These are phyloP conservation scores for Santalum album DNA, from an alignment of 164 flowering plant species.

Conservation along the genomic window DNA sequence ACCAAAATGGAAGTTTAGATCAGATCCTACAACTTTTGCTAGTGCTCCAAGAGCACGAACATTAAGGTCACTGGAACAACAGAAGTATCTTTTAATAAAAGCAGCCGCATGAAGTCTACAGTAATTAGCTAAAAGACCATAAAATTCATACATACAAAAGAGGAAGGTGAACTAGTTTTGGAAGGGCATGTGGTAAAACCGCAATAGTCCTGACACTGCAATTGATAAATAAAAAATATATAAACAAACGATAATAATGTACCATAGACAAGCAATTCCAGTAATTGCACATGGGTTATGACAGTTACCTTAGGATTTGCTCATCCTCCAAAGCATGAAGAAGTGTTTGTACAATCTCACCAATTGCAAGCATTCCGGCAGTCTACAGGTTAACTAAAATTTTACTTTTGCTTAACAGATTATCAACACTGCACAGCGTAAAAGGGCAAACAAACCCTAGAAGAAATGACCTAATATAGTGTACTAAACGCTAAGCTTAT, in stretches of 20 bases:
- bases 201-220: constrained; percentile 89
- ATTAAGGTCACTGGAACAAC: constrained; percentile 70
- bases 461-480: constrained; percentile 68
- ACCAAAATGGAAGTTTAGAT: constrained; percentile 71
- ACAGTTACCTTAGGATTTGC: constrained; percentile 65
- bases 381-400: constrained; percentile 38
- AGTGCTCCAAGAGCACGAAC: constrained; percentile 96
- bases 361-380: constrained; percentile 99
- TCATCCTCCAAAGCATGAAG: constrained; percentile 91
- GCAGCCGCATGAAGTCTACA: neutral
- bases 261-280: neutral
- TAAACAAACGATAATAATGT: neutral
- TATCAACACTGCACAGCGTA: neutral
- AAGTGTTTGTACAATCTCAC: constrained; percentile 96
- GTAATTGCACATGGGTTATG: neutral
- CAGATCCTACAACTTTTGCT: constrained; percentile 97
- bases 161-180: constrained; percentile 91
- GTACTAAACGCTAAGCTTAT: constrained; percentile 96
- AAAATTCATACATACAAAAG: constrained; percentile 62
- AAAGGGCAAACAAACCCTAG: neutral
- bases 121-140: neutral
- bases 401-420: neutral
- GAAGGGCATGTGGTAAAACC: constrained; percentile 95
- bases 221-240: constrained; percentile 6
- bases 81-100: neutral